Evolutionary conservation across 768 basidiomycete species (phyloP).

Genomic region (Clitopilus hobsonii): DNA sequence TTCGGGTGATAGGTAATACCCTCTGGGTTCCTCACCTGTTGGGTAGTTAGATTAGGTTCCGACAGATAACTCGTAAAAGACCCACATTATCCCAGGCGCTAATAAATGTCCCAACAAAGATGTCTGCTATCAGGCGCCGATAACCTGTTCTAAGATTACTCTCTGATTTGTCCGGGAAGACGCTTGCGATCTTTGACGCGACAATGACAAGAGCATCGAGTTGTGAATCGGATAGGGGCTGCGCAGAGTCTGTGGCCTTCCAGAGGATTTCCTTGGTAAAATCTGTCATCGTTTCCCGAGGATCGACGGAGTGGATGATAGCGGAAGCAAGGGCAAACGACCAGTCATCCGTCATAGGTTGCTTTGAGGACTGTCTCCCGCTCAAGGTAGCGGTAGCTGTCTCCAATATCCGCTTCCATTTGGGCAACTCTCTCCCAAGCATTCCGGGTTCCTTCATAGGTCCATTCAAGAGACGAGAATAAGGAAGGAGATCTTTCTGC

Average conservation of each 20-base stretch:
- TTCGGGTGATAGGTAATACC: conserved; percentile 11
- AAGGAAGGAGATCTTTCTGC: background rate
- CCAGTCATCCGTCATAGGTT: background rate
- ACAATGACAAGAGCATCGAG: background rate
- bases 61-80: conserved; percentile 5
- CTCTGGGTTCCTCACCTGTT: conserved; percentile 5
- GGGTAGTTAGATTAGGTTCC: background rate
- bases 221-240: background rate
- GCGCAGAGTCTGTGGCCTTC: background rate
- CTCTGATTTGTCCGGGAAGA: background rate
- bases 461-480: background rate
- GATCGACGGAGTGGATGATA: background rate
- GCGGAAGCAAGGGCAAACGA: background rate
- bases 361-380: background rate
- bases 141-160: background rate
- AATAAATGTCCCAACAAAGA: conserved; percentile 12
- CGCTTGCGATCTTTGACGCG: background rate
- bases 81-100: conserved; percentile 18
- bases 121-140: background rate
- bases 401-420: background rate
- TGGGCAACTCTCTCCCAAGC: background rate
- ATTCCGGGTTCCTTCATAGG: background rate
- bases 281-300: background rate
- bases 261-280: background rate
- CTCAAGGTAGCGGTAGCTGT: background rate